Evolutionary conservation across 495 filamentous ascomycete species (phyloP).

Genomic region (Cercophora scortea): DNA sequence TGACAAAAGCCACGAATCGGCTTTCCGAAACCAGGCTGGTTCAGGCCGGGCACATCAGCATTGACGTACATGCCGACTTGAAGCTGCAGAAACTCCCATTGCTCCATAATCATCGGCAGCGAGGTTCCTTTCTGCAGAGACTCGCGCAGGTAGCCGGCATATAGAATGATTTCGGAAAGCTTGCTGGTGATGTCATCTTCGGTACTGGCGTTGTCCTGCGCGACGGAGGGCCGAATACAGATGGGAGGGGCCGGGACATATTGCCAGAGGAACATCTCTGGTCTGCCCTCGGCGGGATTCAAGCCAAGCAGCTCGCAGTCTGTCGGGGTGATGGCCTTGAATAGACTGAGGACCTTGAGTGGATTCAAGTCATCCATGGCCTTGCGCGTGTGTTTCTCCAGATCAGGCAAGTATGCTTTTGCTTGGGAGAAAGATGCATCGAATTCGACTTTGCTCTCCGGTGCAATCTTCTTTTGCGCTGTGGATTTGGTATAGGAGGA

Average conservation of each 20-base stretch:
- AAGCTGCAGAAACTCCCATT: slow-evolving; percentile 93
- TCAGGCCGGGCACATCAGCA: slow-evolving; percentile 86
- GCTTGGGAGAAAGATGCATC: slow-evolving; percentile 76
- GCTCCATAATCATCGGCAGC: slow-evolving; percentile 88
- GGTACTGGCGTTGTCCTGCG: slow-evolving; percentile 82
- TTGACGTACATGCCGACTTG: slow-evolving; percentile 97
- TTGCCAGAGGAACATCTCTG: slow-evolving; percentile 98
- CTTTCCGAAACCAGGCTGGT: slow-evolving; percentile 65
- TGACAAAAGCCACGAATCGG: slow-evolving; percentile 89
- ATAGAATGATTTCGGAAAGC: slow-evolving; percentile 84
- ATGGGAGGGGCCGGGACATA: slow-evolving; percentile 90
- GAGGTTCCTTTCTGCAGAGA: slow-evolving; percentile 74
- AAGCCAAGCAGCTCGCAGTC: slow-evolving; percentile 91
- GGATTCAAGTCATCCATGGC: slow-evolving; percentile 93
- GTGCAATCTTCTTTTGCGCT: slow-evolving; percentile 72
- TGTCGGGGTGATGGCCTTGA: slow-evolving; percentile 71
- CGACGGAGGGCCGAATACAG: slow-evolving; percentile 86
- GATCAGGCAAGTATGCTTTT: slow-evolving; percentile 61
- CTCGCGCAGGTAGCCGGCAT: slow-evolving; percentile 73
- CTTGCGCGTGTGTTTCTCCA: slow-evolving; percentile 86
- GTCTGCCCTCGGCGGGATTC: slow-evolving; percentile 76
- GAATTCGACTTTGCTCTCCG: slow-evolving; percentile 69
- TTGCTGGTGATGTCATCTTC: slow-evolving; percentile 97
- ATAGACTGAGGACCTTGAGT: slow-evolving; percentile 77
- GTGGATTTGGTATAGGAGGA: slow-evolving; percentile 77